Evolutionary conservation across 176 grass and related monocot species (phyloP).

Genomic region (Oryza glumipatula): DNA sequence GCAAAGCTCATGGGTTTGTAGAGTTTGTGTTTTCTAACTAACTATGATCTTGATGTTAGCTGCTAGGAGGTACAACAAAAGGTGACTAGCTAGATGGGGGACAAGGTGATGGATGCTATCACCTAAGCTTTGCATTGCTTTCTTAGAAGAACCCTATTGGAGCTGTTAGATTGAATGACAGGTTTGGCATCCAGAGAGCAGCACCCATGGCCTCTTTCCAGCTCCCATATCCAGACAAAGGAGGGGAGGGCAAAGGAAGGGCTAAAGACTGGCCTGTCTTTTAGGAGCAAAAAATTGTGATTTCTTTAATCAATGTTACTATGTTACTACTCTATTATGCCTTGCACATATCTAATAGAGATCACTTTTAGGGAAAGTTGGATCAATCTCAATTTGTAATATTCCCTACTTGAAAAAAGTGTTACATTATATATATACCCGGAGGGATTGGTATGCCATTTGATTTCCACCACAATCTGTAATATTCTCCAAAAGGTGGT

Average conservation of each 20-base stretch:
- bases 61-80: constrained; percentile 19
- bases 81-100: background rate
- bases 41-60: constrained; percentile 17
- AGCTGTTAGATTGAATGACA: constrained; percentile 27
- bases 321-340: too few species aligned
- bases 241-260: constrained; percentile 10
- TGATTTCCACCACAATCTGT: constrained; percentile 4
- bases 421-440: background rate
- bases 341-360: constrained; percentile 8
- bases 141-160: constrained; percentile 21
- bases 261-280: constrained; percentile 19
- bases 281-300: background rate
- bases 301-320: background rate
- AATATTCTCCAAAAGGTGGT: background rate
- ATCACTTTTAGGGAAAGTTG: background rate
- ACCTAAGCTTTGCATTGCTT: constrained; percentile 2
- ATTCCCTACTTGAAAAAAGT: background rate
- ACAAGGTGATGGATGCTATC: constrained; percentile 31
- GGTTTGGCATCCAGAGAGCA: constrained; percentile 46
- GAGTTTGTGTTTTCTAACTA: constrained; percentile 19
- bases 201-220: constrained; percentile 35
- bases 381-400: background rate
- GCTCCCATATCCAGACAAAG: constrained; percentile 39
- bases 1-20: background rate
- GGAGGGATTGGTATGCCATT: background rate